A percentile compares a stretch with the other conserved stretches of the same genome.
These are phyloP conservation scores for Phytophthora agathidicida DNA, from an alignment of 352 stramenopile genomes.

Conservation along the genomic window DNA sequence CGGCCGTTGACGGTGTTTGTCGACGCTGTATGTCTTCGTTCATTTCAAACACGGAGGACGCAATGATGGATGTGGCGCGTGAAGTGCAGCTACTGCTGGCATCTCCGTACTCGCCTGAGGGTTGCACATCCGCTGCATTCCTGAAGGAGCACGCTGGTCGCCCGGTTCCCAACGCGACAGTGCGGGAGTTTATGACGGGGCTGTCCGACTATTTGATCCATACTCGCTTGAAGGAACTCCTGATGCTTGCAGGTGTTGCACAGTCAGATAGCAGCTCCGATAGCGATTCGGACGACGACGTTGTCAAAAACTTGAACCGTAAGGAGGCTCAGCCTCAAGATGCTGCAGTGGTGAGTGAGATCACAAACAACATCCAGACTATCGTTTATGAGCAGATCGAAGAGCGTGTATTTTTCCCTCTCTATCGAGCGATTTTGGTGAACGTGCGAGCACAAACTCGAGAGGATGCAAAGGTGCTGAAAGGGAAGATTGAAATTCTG, in stretches of 20 bases:
- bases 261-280: conserved; percentile 30
- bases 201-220: conserved; percentile 84
- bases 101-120: conserved; percentile 86
- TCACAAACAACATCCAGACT: conserved; percentile 64
- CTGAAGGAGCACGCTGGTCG: conserved; percentile 69
- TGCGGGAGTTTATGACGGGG: conserved; percentile 81
- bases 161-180: conserved; percentile 49
- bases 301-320: conserved; percentile 9
- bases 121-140: conserved; percentile 73
- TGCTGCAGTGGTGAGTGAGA: conserved; percentile 45
- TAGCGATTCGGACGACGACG: conserved; percentile 41
- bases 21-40: conserved; percentile 80
- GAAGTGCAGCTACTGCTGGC: conserved; percentile 85
- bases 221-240: conserved; percentile 81
- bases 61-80: conserved; percentile 69
- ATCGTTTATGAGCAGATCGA: conserved; percentile 88
- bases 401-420: conserved; percentile 81
- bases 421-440: conserved; percentile 73
- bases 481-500: conserved; percentile 85
- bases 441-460: conserved; percentile 65
- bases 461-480: conserved; percentile 74
- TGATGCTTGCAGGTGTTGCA: conserved; percentile 58
- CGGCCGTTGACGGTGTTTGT: conserved; percentile 54
- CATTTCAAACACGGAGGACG: conserved; percentile 80
- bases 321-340: conserved; percentile 13